These are phyloP conservation scores for Phialophora macrospora DNA, from an alignment of 2,329 filamentous ascomycete genomes.

Conservation along the genomic window DNA sequence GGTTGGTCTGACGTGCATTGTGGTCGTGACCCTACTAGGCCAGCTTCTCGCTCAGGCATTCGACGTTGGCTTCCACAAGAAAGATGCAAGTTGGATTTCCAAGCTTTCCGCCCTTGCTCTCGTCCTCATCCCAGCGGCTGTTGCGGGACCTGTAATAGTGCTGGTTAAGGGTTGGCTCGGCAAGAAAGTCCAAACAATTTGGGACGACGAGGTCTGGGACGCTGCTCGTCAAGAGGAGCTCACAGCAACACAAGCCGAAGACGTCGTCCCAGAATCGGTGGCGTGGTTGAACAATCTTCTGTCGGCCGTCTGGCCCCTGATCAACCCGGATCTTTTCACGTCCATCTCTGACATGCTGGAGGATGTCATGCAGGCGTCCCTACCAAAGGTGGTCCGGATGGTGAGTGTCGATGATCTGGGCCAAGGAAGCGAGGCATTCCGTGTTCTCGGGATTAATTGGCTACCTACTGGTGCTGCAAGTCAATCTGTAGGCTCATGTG, in stretches of 20 bases:
- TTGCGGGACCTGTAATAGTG: conserved; percentile 42
- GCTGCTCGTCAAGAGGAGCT: conserved; percentile 59
- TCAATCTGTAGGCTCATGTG: conserved; percentile 63
- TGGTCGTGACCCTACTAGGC: conserved; percentile 31
- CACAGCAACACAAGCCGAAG: conserved; percentile 39
- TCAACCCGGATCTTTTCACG: conserved; percentile 75
- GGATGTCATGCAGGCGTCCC: conserved; percentile 78
- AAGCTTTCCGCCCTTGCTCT: conserved; percentile 6
- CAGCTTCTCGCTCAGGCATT: conserved; percentile 22
- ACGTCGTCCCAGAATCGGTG: conserved; percentile 65
- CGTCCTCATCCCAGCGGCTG: conserved; percentile 23
- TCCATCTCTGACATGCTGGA: conserved; percentile 72
- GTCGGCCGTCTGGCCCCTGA: conserved; percentile 71
- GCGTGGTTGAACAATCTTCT: conserved; percentile 74
- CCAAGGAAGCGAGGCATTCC: conserved; percentile 72
- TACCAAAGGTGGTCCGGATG: conserved; percentile 73
- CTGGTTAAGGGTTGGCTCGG: conserved; percentile 64
- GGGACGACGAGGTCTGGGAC: conserved; percentile 73
- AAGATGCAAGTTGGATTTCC: conserved; percentile 12
- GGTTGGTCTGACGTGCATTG: conserved; percentile 41
- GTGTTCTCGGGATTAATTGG: conserved; percentile 74
- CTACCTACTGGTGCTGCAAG: conserved; percentile 72
- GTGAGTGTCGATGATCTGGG: conserved; percentile 76
- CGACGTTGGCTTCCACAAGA: conserved; percentile 16
- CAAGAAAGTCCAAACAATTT: conserved; percentile 66